Conservation (phyloP, 1,139 yeast genomes). For the Yamadazyma trypodendri region DNA sequence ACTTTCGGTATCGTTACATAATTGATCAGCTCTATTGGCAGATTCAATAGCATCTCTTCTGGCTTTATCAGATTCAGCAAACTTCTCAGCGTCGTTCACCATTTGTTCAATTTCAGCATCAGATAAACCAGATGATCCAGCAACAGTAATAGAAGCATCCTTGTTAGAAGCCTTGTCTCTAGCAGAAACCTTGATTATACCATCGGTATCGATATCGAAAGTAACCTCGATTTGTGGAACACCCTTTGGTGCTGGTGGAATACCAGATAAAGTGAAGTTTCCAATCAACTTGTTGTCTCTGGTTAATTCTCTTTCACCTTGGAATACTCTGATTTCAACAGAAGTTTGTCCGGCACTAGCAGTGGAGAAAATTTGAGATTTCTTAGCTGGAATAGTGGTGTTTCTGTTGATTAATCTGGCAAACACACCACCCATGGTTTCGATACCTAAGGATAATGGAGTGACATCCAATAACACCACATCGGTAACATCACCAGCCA, state of each 20-base stretch:
- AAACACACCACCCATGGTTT: slow-evolving; percentile 98
- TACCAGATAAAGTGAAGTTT: slow-evolving; percentile 93
- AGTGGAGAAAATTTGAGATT: slow-evolving; percentile 95
- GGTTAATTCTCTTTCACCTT: slow-evolving; percentile 99
- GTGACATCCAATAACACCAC: slow-evolving; percentile 82
- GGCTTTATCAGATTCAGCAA: slow-evolving; percentile 94
- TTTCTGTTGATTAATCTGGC: slow-evolving; percentile 97
- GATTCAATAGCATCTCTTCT: slow-evolving; percentile 91
- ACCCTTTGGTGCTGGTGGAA: slow-evolving; percentile 99
- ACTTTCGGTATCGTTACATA: slow-evolving; percentile 93
- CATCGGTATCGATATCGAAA: slow-evolving; percentile 97
- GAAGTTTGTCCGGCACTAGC: slow-evolving; percentile 99
- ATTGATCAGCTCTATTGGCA: slow-evolving; percentile 97
- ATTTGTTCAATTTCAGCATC: slow-evolving; percentile 96
- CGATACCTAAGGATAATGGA: slow-evolving; percentile 97
- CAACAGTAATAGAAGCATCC: slow-evolving; percentile 98
- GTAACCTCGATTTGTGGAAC: slow-evolving; percentile 99
- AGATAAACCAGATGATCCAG: slow-evolving; percentile 96
- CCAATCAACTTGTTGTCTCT: slow-evolving; percentile 99
- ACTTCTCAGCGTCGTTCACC: slow-evolving; percentile 98
- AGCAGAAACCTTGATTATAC: slow-evolving; percentile 98
- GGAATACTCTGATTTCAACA: slow-evolving; percentile 98
- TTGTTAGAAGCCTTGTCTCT: slow-evolving; percentile 98
- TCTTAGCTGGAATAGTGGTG: slow-evolving; percentile 97
- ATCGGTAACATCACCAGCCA: slow-evolving; percentile 96